Conservation (phyloP, 371 early-diverging fungal genomes). For the Mucor mucedo region DNA sequence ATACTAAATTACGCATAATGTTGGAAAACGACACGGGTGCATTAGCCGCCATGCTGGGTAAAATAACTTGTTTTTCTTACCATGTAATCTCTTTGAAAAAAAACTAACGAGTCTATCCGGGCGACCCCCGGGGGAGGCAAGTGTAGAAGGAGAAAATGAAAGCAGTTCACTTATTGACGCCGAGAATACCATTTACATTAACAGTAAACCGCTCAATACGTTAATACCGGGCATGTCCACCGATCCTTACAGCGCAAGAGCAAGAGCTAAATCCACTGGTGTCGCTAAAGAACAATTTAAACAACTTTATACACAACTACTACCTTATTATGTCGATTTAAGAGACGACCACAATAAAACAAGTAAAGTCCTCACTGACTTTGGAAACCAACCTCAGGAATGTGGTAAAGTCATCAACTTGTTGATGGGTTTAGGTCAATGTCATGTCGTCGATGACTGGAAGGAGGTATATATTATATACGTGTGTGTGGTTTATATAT, state of each 20-base stretch:
- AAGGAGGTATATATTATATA: conserved; percentile 41
- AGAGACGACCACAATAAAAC: conserved; percentile 66
- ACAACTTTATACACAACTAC: conserved; percentile 62
- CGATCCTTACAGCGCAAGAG: conserved; percentile 60
- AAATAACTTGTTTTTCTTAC: not conserved
- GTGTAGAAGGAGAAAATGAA: conserved; percentile 9
- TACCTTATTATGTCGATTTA: conserved; percentile 79
- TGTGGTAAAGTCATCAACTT: conserved; percentile 70
- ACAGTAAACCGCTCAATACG: conserved; percentile 53
- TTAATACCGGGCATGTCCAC: conserved; percentile 65
- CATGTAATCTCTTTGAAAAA: not conserved
- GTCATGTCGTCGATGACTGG: conserved; percentile 59
- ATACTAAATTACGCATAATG: conserved; percentile 52
- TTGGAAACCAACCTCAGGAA: conserved; percentile 66
- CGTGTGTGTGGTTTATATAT: no score
- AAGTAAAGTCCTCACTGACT: conserved; percentile 69
- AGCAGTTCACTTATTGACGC: conserved; percentile 42
- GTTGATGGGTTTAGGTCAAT: conserved; percentile 62
- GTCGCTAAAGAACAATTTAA: conserved; percentile 73
- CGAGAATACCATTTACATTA: conserved; percentile 42
- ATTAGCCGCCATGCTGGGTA: conserved; percentile 28
- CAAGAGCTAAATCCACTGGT: conserved; percentile 57
- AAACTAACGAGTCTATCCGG: not conserved
- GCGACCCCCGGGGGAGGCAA: not conserved
- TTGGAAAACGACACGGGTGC: conserved; percentile 42